phyloP scores from a whole-genome alignment of 2,329 filamentous ascomycete genomes.

The Verticillium longisporum region DNA sequence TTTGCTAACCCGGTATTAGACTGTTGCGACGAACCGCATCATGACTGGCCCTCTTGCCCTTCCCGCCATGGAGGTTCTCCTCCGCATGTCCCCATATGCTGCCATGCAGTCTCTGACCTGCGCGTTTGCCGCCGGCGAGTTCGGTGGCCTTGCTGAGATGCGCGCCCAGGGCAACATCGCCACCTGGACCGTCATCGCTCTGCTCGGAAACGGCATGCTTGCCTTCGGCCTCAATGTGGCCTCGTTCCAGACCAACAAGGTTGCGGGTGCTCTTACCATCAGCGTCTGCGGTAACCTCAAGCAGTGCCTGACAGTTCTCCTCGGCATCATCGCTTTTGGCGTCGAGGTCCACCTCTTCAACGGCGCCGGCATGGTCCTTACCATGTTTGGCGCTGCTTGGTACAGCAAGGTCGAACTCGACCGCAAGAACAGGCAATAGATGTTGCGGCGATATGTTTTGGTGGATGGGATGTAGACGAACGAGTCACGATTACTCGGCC shows the following conservation, averaged over 20 bases:
- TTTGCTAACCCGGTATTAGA: slow-evolving; percentile 26
- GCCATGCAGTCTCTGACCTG: slow-evolving; percentile 47
- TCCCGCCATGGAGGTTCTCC: slow-evolving; percentile 52
- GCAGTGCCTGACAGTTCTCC: slow-evolving; percentile 47
- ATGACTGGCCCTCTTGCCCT: slow-evolving; percentile 55
- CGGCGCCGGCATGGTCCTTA: slow-evolving; percentile 47
- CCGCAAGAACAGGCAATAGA: slow-evolving; percentile 26
- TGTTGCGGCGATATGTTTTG: background rate
- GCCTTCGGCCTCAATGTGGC: slow-evolving; percentile 51
- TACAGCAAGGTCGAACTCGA: slow-evolving; percentile 53
- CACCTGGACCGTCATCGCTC: slow-evolving; percentile 27
- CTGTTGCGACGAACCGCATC: slow-evolving; percentile 56
- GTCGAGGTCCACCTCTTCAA: slow-evolving; percentile 44
- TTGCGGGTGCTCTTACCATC: slow-evolving; percentile 51
- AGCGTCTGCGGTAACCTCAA: slow-evolving; percentile 54
- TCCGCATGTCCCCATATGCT: slow-evolving; percentile 56
- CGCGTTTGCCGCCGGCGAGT: slow-evolving; percentile 45
- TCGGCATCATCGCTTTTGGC: slow-evolving; percentile 47
- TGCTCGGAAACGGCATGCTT: slow-evolving; percentile 45
- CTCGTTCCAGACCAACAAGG: slow-evolving; percentile 52
- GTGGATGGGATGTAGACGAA: background rate
- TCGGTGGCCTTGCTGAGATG: slow-evolving; percentile 30
- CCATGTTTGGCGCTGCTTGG: slow-evolving; percentile 47
- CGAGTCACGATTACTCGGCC: background rate
- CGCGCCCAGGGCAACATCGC: slow-evolving; percentile 27